Percentiles rank a stretch among this genome's conserved stretches.
phyloP scores from a whole-genome alignment of 176 grass and related monocot species.

The Oryza australiensis region DNA sequence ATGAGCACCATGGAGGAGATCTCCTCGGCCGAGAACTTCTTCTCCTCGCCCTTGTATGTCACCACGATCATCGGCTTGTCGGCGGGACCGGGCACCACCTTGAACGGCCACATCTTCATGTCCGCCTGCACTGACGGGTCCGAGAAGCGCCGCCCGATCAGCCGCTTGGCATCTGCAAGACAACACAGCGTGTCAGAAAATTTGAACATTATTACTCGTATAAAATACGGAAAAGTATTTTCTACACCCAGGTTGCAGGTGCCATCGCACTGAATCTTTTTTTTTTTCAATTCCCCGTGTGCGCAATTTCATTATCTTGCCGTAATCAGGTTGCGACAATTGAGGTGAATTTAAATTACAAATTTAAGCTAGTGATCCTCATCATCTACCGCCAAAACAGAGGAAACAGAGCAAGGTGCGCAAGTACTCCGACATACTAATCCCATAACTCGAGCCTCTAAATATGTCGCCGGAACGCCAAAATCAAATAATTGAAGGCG shows the following conservation, averaged over 20 bases:
- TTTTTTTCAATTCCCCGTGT: too few species aligned
- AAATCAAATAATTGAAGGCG: background rate
- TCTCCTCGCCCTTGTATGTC: slow-evolving; percentile 76
- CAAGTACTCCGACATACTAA: too few species aligned
- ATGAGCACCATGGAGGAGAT: slow-evolving; percentile 90
- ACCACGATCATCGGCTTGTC: slow-evolving; percentile 90
- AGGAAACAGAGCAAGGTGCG: background rate
- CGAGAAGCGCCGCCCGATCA: slow-evolving; percentile 77
- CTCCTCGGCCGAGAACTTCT: slow-evolving; percentile 73
- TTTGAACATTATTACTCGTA: too few species aligned
- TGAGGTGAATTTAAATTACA: background rate
- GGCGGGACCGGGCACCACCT: slow-evolving; percentile 51
- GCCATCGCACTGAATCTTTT: too few species aligned
- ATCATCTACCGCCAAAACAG: background rate
- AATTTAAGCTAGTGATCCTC: too few species aligned
- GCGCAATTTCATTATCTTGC: background rate
- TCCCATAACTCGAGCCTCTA: background rate
- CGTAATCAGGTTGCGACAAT: background rate
- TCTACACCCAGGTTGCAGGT: too few species aligned
- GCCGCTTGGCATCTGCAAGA: slow-evolving; percentile 70
- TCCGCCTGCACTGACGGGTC: slow-evolving; percentile 73
- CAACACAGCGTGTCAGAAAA: background rate
- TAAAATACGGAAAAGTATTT: too few species aligned
- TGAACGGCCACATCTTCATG: slow-evolving; percentile 96
- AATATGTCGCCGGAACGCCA: background rate